Evolutionary conservation across 768 basidiomycete genomes (phyloP).

Genomic region (Amanita rubescens): DNA sequence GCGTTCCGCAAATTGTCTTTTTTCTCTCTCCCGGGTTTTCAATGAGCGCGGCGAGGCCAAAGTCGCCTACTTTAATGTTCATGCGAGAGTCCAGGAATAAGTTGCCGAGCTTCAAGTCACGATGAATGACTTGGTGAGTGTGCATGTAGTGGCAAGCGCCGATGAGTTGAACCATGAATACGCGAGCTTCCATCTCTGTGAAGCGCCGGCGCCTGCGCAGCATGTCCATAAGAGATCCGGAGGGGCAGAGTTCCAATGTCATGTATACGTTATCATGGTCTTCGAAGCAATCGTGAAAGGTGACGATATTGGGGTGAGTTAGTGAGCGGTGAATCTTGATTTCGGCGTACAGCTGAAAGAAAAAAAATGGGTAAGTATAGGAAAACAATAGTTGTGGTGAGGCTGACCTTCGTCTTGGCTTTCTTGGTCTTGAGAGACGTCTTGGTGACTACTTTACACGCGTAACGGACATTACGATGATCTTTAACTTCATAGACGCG

Average conservation of each 20-base stretch:
- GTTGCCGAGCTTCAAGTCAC: constrained; percentile 95
- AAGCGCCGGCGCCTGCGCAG: constrained; percentile 81
- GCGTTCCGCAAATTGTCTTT: constrained; percentile 98
- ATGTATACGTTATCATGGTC: constrained; percentile 96
- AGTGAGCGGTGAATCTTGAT: constrained; percentile 96
- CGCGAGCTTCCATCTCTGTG: constrained; percentile 88
- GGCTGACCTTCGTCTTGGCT: constrained; percentile 84
- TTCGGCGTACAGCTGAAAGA: constrained; percentile 84
- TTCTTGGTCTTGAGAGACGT: constrained; percentile 89
- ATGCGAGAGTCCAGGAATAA: constrained; percentile 86
- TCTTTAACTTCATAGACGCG: constrained; percentile 95
- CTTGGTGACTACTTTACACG: constrained; percentile 96
- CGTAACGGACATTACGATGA: constrained; percentile 50
- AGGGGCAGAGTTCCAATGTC: constrained; percentile 87
- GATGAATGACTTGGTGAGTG: constrained; percentile 91
- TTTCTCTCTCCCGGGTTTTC: constrained; percentile 95
- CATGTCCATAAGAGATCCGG: constrained; percentile 88
- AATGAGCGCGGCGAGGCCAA: constrained; percentile 93
- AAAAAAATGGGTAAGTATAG: background rate
- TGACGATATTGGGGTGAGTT: constrained; percentile 87
- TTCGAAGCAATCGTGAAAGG: constrained; percentile 92
- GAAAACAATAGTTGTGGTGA: background rate
- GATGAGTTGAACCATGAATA: constrained; percentile 90
- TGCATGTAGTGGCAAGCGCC: constrained; percentile 99
- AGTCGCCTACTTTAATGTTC: constrained; percentile 97